Conservation (phyloP, 2,329 filamentous ascomycete genomes). For the Berkeleyomyces basicola region DNA sequence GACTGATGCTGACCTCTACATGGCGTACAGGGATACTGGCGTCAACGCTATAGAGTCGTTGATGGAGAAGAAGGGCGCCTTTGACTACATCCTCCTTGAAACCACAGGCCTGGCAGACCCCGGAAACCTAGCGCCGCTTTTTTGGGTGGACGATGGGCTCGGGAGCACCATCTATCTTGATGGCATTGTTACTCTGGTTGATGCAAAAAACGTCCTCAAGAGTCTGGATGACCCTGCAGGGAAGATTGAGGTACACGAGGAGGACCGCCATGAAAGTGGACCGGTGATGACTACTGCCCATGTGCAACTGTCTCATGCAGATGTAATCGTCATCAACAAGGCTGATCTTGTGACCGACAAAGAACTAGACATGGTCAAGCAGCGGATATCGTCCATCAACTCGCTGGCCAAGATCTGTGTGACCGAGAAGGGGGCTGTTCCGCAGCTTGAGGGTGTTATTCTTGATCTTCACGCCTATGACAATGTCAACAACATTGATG, state of each 20-base stretch:
- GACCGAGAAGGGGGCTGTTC: constrained; percentile 65
- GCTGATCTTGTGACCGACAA: constrained; percentile 58
- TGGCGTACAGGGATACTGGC: constrained; percentile 53
- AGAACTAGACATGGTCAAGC: constrained; percentile 52
- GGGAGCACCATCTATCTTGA: constrained; percentile 93
- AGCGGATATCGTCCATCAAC: constrained; percentile 72
- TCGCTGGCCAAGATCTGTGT: constrained; percentile 69
- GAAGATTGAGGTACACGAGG: constrained; percentile 34
- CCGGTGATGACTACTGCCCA: constrained; percentile 81
- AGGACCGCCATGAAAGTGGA: constrained; percentile 40
- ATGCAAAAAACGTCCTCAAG: constrained; percentile 79
- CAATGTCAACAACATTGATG: constrained; percentile 55
- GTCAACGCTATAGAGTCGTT: constrained; percentile 90
- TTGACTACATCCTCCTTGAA: constrained; percentile 95
- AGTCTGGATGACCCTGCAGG: constrained; percentile 58
- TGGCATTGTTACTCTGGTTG: constrained; percentile 88
- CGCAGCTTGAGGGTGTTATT: constrained; percentile 67
- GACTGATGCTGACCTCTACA: neutral
- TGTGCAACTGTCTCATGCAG: constrained; percentile 90
- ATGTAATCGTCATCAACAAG: constrained; percentile 92
- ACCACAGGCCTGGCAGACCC: constrained; percentile 92
- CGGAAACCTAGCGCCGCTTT: constrained; percentile 84
- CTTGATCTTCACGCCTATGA: constrained; percentile 91
- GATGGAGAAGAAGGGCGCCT: constrained; percentile 84
- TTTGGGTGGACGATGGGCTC: constrained; percentile 94